Conservation (phyloP, 768 basidiomycete genomes). For the Amanita rimosa region DNA sequence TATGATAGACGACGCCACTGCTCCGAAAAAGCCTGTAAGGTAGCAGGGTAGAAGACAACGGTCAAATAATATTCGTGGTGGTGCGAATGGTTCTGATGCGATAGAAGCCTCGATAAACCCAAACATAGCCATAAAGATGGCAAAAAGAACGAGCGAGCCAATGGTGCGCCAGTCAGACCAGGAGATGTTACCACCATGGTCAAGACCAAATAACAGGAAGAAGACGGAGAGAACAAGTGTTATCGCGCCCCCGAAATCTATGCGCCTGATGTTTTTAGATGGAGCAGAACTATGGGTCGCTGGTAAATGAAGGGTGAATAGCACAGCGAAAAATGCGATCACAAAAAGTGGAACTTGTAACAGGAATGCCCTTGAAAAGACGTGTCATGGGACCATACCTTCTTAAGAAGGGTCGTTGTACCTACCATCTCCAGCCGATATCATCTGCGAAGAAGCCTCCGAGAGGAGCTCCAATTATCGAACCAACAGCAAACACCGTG, state of each 20-base stretch:
- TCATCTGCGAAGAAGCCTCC: slow-evolving; percentile 53
- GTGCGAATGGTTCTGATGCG: slow-evolving; percentile 49
- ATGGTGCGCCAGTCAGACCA: slow-evolving; percentile 32
- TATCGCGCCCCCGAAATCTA: slow-evolving; percentile 52
- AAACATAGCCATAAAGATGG: slow-evolving; percentile 26
- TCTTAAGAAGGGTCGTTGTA: background rate
- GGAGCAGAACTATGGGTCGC: slow-evolving; percentile 28
- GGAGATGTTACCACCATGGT: slow-evolving; percentile 38
- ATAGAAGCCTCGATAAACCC: slow-evolving; percentile 32
- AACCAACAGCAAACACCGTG: slow-evolving; percentile 47
- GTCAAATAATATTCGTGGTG: slow-evolving; percentile 39
- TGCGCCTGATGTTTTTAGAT: slow-evolving; percentile 38
- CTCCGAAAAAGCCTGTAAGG: slow-evolving; percentile 47
- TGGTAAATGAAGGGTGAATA: slow-evolving; percentile 44
- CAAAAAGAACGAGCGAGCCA: slow-evolving; percentile 22
- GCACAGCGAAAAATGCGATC: slow-evolving; percentile 43
- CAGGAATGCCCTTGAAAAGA: slow-evolving; percentile 37
- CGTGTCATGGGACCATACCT: background rate
- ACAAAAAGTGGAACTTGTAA: slow-evolving; percentile 47
- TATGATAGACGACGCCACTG: slow-evolving; percentile 30
- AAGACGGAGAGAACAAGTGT: slow-evolving; percentile 43
- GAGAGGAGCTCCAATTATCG: slow-evolving; percentile 48
- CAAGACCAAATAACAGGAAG: slow-evolving; percentile 45
- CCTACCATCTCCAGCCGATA: slow-evolving; percentile 58
- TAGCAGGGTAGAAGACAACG: slow-evolving; percentile 40